phyloP scores from a whole-genome alignment of 768 basidiomycete genomes.

The Cytidiella melzeri region DNA sequence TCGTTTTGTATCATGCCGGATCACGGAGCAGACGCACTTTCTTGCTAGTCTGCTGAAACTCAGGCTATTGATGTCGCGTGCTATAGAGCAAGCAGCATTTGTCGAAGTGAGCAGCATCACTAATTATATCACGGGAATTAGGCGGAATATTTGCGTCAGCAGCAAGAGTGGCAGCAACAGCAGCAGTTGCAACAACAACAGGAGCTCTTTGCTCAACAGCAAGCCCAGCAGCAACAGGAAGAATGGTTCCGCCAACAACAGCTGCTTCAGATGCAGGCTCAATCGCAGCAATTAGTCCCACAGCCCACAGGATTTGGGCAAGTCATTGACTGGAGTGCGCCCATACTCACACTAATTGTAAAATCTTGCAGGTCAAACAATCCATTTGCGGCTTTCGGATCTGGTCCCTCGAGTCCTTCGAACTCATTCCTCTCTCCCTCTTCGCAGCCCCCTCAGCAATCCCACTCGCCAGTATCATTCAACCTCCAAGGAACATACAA shows the following conservation, averaged over 20 bases:
- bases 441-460: constrained; percentile 25
- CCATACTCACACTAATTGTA: constrained; percentile 14
- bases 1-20: background rate
- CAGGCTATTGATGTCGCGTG: too few relatives aligned
- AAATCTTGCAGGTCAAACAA: constrained; percentile 87
- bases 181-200: constrained; percentile 35
- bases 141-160: constrained; percentile 40
- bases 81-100: background rate
- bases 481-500: constrained; percentile 63
- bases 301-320: constrained; percentile 79
- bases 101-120: too few relatives aligned
- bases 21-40: too few relatives aligned
- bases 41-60: too few relatives aligned
- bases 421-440: constrained; percentile 26
- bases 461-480: constrained; percentile 44
- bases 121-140: constrained; percentile 12
- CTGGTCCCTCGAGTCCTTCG: constrained; percentile 26
- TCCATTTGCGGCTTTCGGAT: constrained; percentile 61
- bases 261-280: constrained; percentile 43
- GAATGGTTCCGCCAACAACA: constrained; percentile 63
- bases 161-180: constrained; percentile 64
- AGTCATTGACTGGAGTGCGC: constrained; percentile 22
- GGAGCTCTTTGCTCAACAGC: constrained; percentile 40
- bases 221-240: constrained; percentile 43
- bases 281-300: constrained; percentile 42